Evolutionary conservation across 306 rosid species (phyloP).

Genomic region (Corylus americana): DNA sequence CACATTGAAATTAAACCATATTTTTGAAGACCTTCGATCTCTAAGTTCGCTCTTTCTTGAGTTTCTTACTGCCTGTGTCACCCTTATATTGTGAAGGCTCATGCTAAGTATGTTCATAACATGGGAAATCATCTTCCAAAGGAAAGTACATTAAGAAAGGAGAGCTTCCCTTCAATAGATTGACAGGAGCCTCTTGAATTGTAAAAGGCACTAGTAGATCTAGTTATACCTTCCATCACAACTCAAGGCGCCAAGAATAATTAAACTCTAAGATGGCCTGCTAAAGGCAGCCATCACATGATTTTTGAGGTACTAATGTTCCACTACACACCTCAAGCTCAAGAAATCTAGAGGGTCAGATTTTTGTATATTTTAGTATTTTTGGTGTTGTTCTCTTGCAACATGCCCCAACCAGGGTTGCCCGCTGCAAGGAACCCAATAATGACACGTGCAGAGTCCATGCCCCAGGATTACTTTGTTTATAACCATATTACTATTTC

Average conservation of each 20-base stretch:
- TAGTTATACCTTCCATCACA: neutral
- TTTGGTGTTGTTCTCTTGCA: neutral
- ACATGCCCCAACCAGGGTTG: neutral
- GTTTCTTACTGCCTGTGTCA: no score
- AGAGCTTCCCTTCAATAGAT: neutral
- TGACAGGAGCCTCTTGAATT: neutral
- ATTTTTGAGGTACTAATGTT: neutral
- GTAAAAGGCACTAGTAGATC: neutral
- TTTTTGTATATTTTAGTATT: neutral
- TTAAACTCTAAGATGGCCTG: neutral
- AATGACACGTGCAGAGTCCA: neutral
- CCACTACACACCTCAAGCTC: neutral
- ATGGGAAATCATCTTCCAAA: neutral
- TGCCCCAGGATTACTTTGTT: neutral
- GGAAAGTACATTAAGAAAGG: neutral
- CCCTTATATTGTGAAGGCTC: no score
- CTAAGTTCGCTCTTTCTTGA: no score
- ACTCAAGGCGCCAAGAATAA: neutral
- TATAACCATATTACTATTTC: neutral
- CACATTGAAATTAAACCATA: no score
- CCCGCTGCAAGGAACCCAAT: neutral
- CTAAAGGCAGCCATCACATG: neutral
- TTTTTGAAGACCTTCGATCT: no score
- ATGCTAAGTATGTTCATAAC: no score
- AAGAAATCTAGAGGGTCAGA: neutral